phyloP scores from a whole-genome alignment of 176 grass and related monocot species.

The Pharus latifolius region DNA sequence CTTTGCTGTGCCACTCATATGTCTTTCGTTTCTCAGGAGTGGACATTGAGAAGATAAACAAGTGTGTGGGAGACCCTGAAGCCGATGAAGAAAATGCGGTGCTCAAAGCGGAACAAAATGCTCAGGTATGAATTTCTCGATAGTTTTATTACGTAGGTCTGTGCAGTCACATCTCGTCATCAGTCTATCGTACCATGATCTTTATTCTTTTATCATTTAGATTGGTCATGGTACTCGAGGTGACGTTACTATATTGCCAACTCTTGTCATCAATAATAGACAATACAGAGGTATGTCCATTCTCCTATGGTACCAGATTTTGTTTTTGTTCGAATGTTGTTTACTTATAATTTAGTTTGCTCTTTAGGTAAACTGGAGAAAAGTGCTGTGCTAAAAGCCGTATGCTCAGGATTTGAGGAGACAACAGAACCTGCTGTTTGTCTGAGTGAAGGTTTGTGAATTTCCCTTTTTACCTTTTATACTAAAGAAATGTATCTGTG shows the following conservation, averaged over 20 bases:
- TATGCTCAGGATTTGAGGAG: conserved; percentile 85
- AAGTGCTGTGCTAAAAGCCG: conserved; percentile 63
- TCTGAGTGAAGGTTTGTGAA: conserved; percentile 55
- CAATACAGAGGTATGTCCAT: conserved; percentile 64
- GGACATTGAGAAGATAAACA: conserved; percentile 56
- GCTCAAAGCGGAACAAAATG: conserved; percentile 78
- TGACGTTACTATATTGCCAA: conserved; percentile 89
- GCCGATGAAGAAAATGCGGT: conserved; percentile 57
- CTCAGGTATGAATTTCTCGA: conserved; percentile 35
- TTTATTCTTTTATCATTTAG: conserved; percentile 18
- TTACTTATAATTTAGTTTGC: background rate
- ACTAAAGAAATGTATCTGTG: background rate
- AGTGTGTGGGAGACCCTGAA: conserved; percentile 60
- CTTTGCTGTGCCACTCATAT: background rate
- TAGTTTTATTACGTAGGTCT: background rate
- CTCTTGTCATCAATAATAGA: conserved; percentile 71
- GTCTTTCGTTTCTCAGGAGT: conserved; percentile 38
- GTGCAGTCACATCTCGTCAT: background rate
- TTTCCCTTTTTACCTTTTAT: background rate
- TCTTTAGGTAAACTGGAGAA: conserved; percentile 71
- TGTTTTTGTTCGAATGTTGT: background rate
- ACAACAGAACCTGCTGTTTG: conserved; percentile 81
- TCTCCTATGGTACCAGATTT: background rate
- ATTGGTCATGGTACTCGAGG: conserved; percentile 65
- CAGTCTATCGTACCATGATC: background rate